Base-by-base conservation (phyloP, 2,329 filamentous ascomycete genomes). In the Stagonosporopsis rhizophila region DNA sequence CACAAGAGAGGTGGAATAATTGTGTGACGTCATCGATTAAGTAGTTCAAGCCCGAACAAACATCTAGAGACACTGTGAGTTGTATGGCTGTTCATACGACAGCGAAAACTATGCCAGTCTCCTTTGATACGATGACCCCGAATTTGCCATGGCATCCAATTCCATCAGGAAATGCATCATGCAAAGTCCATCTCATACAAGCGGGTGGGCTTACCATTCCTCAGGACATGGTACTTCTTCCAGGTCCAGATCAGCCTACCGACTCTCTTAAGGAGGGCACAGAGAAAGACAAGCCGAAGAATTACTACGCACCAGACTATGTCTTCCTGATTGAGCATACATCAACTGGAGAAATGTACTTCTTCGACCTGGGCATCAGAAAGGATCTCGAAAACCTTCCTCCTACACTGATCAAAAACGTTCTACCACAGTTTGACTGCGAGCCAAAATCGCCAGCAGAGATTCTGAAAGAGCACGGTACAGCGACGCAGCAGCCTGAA, bases 321-420 rank as follows among this genome's bases (percentile, higher is more conserved):
- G 68, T 70, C 30, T 74, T 73, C 52, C 62, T 72, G 19, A 64
- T 75, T 40, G 53, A 71, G 15, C 70, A 73, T 46, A 52, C 47
- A 0, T 51, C 73, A 64, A 56, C 72, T 48, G 17, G 66, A 58
- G 70, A 74, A 52, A 66, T 74, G 80, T 55, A 75, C 61, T 56
- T 86, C 55, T 86, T 85, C 67, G 83, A 86, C 59, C 77, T 86
- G 1, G 83, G 83, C 7, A 75, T 85, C 44, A 80, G 82, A 19
- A 76, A 78, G 39, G 76, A 82, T 23, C 63, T 80, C 2, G 64
- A 73, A 22, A 72, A 71, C 32, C 40, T 75, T 59, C 52, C 85
- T 79, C 69, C 75, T 70, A 5, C 64, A 61, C 20, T 72, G 64
- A 9, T 75, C 77, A 58, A 80, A 75, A 56, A 71, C 62, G 25